Conservation (phyloP, 2,329 filamentous ascomycete genomes). For the Cercospora canescens region DNA sequence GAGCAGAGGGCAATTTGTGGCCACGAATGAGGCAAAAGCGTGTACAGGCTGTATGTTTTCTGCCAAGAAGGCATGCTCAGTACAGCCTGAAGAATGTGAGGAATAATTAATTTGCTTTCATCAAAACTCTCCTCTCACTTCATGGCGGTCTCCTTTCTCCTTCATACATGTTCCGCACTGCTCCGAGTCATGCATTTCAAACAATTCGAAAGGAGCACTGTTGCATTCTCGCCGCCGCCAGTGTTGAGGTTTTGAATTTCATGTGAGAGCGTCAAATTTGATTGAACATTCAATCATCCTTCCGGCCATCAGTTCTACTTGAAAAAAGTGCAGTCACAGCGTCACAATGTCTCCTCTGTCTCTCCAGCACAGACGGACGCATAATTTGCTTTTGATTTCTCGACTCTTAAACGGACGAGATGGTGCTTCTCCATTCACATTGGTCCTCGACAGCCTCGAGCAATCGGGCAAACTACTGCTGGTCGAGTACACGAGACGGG, state of each 20-base stretch:
- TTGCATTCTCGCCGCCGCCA: no score
- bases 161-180: no score
- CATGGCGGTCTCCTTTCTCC: no score
- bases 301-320: background rate
- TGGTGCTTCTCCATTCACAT: slow-evolving; percentile 79
- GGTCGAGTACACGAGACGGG: slow-evolving; percentile 72
- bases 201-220: no score
- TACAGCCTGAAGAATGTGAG: no score
- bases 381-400: slow-evolving; percentile 80
- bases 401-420: slow-evolving; percentile 78
- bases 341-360: slow-evolving; percentile 56
- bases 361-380: slow-evolving; percentile 72
- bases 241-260: background rate
- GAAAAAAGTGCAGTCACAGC: slow-evolving; percentile 1
- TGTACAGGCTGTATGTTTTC: no score
- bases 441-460: slow-evolving; percentile 82
- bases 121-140: no score
- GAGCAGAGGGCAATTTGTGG: background rate
- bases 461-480: slow-evolving; percentile 72
- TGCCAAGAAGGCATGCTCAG: no score
- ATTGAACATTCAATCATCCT: background rate
- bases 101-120: no score
- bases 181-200: no score
- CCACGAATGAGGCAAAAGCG: background rate
- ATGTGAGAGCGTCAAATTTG: background rate